Evolutionary conservation across 2,329 filamentous ascomycete species (phyloP), one percentile per base, ranked within the genome.

Genomic region (Aspergillus floridensis): DNA sequence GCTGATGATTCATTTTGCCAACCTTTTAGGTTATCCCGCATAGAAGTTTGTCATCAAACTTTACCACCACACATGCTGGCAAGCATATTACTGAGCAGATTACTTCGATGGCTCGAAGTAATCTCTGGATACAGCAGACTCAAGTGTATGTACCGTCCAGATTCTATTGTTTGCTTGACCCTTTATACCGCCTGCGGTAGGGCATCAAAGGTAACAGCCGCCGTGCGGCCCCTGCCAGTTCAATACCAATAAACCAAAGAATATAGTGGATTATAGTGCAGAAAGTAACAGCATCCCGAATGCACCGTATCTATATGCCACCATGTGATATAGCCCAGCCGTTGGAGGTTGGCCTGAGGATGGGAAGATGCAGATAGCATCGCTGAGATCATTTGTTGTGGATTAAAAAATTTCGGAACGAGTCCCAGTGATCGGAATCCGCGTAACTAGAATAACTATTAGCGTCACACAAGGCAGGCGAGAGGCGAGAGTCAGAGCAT

Each of bases 381-480:
- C 54, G n/a, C 12, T 44, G 38, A 44, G 50, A 63, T 63, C 66
- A 86, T 77, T 83, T 86, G 73, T 98, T 98, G 76, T 96, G 89
- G 84, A 91, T 89, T 21, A 96, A 70, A 70, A 98, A 87, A 66
- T 88, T 98, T 75, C 89, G 81, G 72, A 96, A 80, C 44, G 88
- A 90, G 72, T 96, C 90, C 92, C 93, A 99, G 60, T 90, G 83
- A 71, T 97, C 90, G 64, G 90, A 92, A 76, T 98, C 90, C 60
- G 86, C 83, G 74, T 88, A 88, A 72, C 86, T 88, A 67, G 44
- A 51, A 47, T 48, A 57, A 38, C 59, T 58, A 58, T 54, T 29
- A 53, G 53, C 49, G 46, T 59, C 31, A 11, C 12, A 49, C 12
- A 38, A 26, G 16, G 44, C n/a, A 11, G 4, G 2, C 14, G 4